Evolutionary conservation across 768 basidiomycete genomes (phyloP).

Genomic region (Tulasnella sp.): DNA sequence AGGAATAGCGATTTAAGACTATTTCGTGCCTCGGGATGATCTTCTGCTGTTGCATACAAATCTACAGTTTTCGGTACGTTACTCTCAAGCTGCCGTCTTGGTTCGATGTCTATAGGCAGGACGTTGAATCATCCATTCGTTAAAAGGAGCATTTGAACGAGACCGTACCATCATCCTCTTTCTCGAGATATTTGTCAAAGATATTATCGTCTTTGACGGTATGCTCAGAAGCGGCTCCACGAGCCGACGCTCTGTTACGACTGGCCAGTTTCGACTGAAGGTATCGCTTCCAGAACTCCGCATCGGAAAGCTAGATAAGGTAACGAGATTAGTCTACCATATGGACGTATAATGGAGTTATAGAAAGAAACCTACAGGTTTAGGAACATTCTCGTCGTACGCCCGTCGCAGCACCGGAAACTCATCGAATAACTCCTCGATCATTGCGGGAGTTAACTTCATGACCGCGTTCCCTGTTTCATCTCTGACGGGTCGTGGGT

Average conservation of each 20-base stretch:
- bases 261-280: constrained; percentile 95
- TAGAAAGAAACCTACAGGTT: constrained; percentile 32
- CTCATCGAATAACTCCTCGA: constrained; percentile 95
- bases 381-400: constrained; percentile 85
- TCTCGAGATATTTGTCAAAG: constrained; percentile 93
- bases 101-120: constrained; percentile 54
- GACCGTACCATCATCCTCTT: constrained; percentile 78
- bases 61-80: constrained; percentile 69
- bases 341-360: not conserved
- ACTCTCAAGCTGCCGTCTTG: constrained; percentile 53
- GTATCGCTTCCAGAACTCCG: constrained; percentile 93
- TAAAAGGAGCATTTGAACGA: not conserved
- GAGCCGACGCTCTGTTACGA: constrained; percentile 84
- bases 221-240: constrained; percentile 46
- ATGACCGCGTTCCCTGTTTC: constrained; percentile 83
- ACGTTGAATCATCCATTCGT: not conserved
- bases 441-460: constrained; percentile 79
- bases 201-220: constrained; percentile 81
- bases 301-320: constrained; percentile 60
- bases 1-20: not conserved
- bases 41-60: constrained; percentile 78
- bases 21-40: constrained; percentile 67
- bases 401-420: constrained; percentile 91
- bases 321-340: not conserved
- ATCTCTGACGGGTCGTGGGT: constrained; percentile 74